phyloP scores from a whole-genome alignment of 2,329 filamentous ascomycete genomes.

The Penicillium sp. region DNA sequence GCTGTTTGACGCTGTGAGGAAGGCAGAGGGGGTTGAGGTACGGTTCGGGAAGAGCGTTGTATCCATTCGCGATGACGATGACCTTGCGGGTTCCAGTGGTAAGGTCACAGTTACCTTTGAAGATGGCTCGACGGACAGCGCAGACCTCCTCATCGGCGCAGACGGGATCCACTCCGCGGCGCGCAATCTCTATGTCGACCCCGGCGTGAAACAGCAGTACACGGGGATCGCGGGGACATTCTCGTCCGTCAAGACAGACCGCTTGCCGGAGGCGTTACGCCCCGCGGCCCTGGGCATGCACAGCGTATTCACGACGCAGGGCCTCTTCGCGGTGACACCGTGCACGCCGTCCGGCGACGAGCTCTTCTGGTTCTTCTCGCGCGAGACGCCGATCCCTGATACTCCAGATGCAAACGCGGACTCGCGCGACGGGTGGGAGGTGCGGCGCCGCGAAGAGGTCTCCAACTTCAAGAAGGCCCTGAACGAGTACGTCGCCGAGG shows the following conservation, averaged over 20 bases:
- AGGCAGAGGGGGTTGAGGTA: conserved; percentile 14
- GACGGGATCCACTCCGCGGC: conserved; percentile 48
- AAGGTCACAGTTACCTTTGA: conserved; percentile 21
- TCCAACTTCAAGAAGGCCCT: conserved; percentile 30
- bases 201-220: conserved; percentile 35
- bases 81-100: neutral
- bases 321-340: conserved; percentile 29
- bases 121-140: conserved; percentile 22
- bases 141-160: conserved; percentile 38
- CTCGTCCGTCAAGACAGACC: conserved; percentile 22
- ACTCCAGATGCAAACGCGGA: conserved; percentile 19
- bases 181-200: conserved; percentile 38
- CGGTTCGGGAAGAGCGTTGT: conserved; percentile 5
- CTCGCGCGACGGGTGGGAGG: conserved; percentile 36
- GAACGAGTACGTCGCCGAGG: conserved; percentile 60
- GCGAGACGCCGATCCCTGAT: conserved; percentile 30
- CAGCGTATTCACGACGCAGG: conserved; percentile 30
- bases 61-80: conserved; percentile 28
- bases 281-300: neutral
- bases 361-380: conserved; percentile 37
- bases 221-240: conserved; percentile 33
- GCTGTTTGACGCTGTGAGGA: conserved; percentile 25
- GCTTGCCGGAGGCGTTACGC: neutral
- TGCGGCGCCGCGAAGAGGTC: conserved; percentile 31
- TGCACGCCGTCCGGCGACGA: conserved; percentile 29